These are phyloP conservation scores for Fusarium liriodendri DNA, from an alignment of 2,329 filamentous ascomycete genomes.

Conservation along the genomic window DNA sequence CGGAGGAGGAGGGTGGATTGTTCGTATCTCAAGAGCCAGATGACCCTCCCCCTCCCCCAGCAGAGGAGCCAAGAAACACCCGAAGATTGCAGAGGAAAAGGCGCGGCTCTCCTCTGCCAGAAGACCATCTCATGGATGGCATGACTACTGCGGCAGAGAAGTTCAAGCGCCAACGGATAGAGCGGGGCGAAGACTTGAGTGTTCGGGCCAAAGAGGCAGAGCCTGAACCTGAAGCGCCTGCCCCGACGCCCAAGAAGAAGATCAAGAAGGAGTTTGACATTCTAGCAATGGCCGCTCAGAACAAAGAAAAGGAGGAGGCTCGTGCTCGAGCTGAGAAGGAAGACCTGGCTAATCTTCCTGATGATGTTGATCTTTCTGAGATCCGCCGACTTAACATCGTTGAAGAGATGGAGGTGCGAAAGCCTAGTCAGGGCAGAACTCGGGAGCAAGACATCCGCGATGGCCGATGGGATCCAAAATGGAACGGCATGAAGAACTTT, in stretches of 20 bases:
- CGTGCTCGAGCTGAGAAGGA: conserved; percentile 65
- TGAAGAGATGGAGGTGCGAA: conserved; percentile 77
- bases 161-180: conserved; percentile 81
- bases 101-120: conserved; percentile 53
- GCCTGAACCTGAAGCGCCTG: conserved; percentile 22
- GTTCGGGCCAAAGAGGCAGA: conserved; percentile 44
- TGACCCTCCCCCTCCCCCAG: conserved; percentile 26
- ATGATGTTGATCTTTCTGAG: conserved; percentile 76
- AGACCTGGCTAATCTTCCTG: conserved; percentile 63
- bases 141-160: conserved; percentile 82
- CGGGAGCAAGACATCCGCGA: conserved; percentile 63
- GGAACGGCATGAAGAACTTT: conserved; percentile 97
- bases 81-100: conserved; percentile 58
- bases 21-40: conserved; percentile 66
- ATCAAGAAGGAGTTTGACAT: conserved; percentile 74
- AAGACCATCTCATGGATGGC: conserved; percentile 73
- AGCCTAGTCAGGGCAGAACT: conserved; percentile 45
- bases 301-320: conserved; percentile 75
- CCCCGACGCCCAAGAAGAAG: conserved; percentile 55
- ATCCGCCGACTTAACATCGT: conserved; percentile 81
- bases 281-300: conserved; percentile 71
- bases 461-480: conserved; percentile 83
- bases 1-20: conserved; percentile 57
- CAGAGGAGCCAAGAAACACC: conserved; percentile 29
- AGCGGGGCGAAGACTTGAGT: conserved; percentile 62